Evolutionary conservation across 179 eudicot species (phyloP).

Genomic region (Corrigiola litoralis): DNA sequence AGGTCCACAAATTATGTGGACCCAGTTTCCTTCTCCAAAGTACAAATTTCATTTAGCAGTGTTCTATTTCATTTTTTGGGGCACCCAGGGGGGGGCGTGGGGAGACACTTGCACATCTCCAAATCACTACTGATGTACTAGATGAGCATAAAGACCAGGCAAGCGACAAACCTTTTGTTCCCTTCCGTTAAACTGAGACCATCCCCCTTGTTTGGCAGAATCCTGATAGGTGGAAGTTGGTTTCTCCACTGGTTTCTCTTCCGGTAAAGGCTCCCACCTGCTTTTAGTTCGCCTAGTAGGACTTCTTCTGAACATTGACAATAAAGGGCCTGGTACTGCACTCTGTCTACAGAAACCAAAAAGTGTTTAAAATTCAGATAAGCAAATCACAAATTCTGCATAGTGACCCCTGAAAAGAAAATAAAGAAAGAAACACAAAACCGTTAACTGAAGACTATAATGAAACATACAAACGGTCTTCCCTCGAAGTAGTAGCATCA

Average conservation of each 20-base stretch:
- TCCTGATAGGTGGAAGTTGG: constrained; percentile 38
- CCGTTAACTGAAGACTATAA: not conserved
- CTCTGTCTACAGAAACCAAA: constrained; percentile 39
- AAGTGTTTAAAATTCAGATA: not conserved
- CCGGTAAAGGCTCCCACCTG: constrained; percentile 95
- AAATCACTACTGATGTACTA: not conserved
- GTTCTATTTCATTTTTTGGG: too few species aligned
- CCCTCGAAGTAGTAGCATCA: not conserved
- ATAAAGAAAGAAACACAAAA: not conserved
- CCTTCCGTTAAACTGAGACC: constrained; percentile 47
- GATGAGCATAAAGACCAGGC: constrained; percentile 1
- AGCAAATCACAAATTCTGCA: not conserved
- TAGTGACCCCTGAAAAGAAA: not conserved
- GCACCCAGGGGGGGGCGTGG: too few species aligned
- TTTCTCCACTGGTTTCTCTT: constrained; percentile 55
- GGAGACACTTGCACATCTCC: too few species aligned
- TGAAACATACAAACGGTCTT: not conserved
- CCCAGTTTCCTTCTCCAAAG: not conserved
- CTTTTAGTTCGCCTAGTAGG: constrained; percentile 85
- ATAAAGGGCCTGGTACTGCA: constrained; percentile 37
- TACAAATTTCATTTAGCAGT: not conserved
- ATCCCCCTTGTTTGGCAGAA: constrained; percentile 52
- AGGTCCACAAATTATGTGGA: not conserved
- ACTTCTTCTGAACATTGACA: constrained; percentile 58
- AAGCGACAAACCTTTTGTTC: constrained; percentile 54